Base-by-base conservation (phyloP, 768 basidiomycete species). In the Leccinum subgranulosum region DNA sequence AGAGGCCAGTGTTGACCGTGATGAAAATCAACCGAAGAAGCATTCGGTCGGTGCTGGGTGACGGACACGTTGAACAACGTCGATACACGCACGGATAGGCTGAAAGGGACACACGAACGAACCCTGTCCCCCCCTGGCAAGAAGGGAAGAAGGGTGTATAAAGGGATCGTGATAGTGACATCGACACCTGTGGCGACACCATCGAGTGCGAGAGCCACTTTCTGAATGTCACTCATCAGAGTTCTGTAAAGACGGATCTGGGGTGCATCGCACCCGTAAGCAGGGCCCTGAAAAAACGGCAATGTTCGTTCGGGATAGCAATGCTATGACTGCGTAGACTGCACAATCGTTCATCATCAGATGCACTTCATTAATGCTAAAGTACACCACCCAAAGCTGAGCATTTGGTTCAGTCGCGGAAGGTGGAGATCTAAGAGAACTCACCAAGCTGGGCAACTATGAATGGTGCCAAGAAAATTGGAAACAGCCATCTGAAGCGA, bases 1-100 rank as follows among this genome's bases (percentile, higher is more conserved):
- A 69, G 34, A 67, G 66, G 1, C 70, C 64, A 6, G 69, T 60
- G 47, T 68, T 66, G 49, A 63, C 62, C 34, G 64, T 64, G 50
- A 64, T 64, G 51, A 70, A 58, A 45, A 69, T 66, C 57, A 70
- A 4, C 15, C 68, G 61, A 27, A 56, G 54, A 57, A 69, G 55
- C 57, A 65, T 66, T 15, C 43, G 64, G 49, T 68, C 69, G 27
- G 66, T 70, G 48, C 67, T 69, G 33, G 34, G 49, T 29, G 51
- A 54, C 6, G 8, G 11, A 12, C 58, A 43, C 49, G 56, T 55
- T 53, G 53, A 50, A 43, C 34, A 11, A 31, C 11, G 49, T 9
- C 49, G 43, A 43, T 27, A 34, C 36, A 3, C 31, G 21, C 12
- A 27, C 19, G 17, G 3, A 21, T 6, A 28, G 47, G 8, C 3